Percentiles rank a stretch among this genome's conserved stretches.
These are phyloP conservation scores for Podila verticillata DNA, from an alignment of 192 early-diverging fungal genomes.

Conservation along the genomic window DNA sequence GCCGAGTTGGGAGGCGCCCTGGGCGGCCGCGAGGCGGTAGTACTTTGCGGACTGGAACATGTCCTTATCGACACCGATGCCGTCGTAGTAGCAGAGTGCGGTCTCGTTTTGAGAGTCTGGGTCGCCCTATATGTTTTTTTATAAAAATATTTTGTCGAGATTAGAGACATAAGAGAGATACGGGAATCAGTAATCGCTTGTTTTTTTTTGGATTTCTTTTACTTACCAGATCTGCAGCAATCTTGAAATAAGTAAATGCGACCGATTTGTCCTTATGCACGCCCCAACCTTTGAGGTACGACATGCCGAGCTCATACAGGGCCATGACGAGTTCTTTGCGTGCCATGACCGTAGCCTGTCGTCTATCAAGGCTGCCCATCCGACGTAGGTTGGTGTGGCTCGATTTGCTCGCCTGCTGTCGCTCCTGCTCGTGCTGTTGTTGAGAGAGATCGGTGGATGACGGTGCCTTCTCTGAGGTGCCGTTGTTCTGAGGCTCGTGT, in stretches of 20 bases:
- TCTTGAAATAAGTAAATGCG: slow-evolving; percentile 83
- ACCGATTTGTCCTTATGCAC: slow-evolving; percentile 77
- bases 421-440: not conserved
- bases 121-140: slow-evolving; percentile 56
- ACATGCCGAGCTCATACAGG: slow-evolving; percentile 83
- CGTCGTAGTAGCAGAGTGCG: slow-evolving; percentile 68
- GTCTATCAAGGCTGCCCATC: slow-evolving; percentile 27
- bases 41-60: slow-evolving; percentile 74
- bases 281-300: slow-evolving; percentile 86
- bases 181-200: too few relatives aligned
- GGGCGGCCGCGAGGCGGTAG: slow-evolving; percentile 75
- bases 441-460: not conserved
- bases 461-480: slow-evolving; percentile 15
- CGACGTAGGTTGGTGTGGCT: slow-evolving; percentile 2
- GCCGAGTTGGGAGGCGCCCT: slow-evolving; percentile 77
- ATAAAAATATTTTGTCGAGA: too few relatives aligned
- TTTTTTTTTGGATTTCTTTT: not conserved
- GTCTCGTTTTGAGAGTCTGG: slow-evolving; percentile 74
- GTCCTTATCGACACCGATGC: slow-evolving; percentile 67
- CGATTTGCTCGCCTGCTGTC: slow-evolving; percentile 2
- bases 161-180: too few relatives aligned
- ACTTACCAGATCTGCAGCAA: slow-evolving; percentile 73
- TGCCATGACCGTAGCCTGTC: slow-evolving; percentile 45
- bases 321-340: slow-evolving; percentile 79
- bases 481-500: not conserved